Percentiles rank a stretch among this genome's conserved stretches.
These are phyloP conservation scores for Brasenia schreberi DNA, from an alignment of 164 flowering plant species.

Conservation along the genomic window DNA sequence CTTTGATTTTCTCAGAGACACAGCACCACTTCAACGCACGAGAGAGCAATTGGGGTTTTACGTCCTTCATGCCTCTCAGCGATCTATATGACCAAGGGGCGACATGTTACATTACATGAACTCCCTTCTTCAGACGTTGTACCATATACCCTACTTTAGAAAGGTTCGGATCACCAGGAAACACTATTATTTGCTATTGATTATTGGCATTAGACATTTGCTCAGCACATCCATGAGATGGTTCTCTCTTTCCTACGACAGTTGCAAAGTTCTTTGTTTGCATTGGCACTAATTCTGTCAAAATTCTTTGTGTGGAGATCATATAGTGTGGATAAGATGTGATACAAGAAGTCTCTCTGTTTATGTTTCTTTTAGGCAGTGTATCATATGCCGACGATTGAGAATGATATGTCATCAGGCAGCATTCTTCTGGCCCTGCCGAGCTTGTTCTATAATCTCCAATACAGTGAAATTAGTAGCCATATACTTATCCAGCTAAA, in stretches of 20 bases:
- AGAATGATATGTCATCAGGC: slow-evolving; percentile 55
- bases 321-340: too few relatives aligned
- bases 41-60: slow-evolving; percentile 82
- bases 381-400: slow-evolving; percentile 51
- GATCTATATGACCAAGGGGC: slow-evolving; percentile 73
- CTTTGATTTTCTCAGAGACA: slow-evolving; percentile 33
- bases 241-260: background rate
- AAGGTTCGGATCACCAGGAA: slow-evolving; percentile 24
- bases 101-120: slow-evolving; percentile 77
- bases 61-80: slow-evolving; percentile 66
- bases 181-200: too few relatives aligned
- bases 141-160: slow-evolving; percentile 58
- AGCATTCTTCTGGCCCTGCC: slow-evolving; percentile 58
- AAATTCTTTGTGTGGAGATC: background rate
- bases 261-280: background rate
- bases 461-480: slow-evolving; percentile 60
- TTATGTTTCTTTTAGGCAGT: background rate
- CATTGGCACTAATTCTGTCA: background rate
- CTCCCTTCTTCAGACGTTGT: slow-evolving; percentile 58
- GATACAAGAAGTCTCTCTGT: too few relatives aligned
- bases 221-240: background rate
- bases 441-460: slow-evolving; percentile 60
- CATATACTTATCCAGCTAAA: too few relatives aligned
- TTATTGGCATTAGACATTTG: too few relatives aligned
- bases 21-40: slow-evolving; percentile 61